Evolutionary conservation across 1,284 basidiomycete genomes (phyloP).

Genomic region (Trametes hirsuta): DNA sequence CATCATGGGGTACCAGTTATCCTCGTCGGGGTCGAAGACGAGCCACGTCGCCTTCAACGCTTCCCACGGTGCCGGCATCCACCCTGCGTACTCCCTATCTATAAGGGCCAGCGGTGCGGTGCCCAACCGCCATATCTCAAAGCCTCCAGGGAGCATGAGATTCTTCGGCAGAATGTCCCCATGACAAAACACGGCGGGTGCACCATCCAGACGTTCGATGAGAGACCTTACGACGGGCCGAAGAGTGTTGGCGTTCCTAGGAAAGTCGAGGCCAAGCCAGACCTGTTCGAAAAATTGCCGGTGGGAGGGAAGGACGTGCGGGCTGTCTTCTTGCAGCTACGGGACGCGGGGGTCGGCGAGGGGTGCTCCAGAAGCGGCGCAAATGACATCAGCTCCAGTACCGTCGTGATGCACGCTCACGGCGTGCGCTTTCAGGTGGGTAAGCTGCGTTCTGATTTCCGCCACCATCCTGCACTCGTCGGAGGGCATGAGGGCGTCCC

Average conservation of each 20-base stretch:
- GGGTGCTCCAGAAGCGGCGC: constrained; percentile 2
- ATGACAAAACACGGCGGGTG: constrained; percentile 22
- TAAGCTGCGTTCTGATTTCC: constrained; percentile 9
- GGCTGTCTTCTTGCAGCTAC: constrained; percentile 16
- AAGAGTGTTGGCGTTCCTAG: constrained; percentile 4
- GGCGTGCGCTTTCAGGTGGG: background rate
- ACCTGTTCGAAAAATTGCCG: constrained; percentile 16
- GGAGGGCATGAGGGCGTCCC: constrained; percentile 8
- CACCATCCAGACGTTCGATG: constrained; percentile 11
- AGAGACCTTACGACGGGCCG: constrained; percentile 6
- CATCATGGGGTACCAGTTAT: constrained; percentile 18
- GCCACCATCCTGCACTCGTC: constrained; percentile 12
- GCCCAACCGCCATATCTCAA: constrained; percentile 10
- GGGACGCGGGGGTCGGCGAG: constrained; percentile 22
- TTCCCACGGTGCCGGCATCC: constrained; percentile 21
- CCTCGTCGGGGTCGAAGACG: constrained; percentile 6
- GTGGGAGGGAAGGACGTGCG: background rate
- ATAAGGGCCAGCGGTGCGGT: constrained; percentile 5
- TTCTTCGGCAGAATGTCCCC: constrained; percentile 19
- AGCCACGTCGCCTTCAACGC: constrained; percentile 22
- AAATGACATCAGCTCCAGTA: background rate
- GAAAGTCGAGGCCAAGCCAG: constrained; percentile 12
- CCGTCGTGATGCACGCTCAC: no score
- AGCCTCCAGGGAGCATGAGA: constrained; percentile 16
- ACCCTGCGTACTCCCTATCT: constrained; percentile 23